Evolutionary conservation across 192 early-diverging fungal genomes (phyloP).

Genomic region (Backusella morwellensis): DNA sequence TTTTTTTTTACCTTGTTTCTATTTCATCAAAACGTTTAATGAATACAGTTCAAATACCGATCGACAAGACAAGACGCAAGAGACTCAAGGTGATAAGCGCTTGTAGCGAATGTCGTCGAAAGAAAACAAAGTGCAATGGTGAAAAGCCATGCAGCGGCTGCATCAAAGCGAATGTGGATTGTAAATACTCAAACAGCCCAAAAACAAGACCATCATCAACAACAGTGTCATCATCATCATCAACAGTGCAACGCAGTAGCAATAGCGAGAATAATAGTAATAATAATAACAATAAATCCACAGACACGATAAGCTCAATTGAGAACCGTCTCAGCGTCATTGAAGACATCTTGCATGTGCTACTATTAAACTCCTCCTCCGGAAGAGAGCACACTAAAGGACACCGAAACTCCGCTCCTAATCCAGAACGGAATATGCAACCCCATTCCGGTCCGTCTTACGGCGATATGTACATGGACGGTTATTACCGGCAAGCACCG

Average conservation of each 20-base stretch:
- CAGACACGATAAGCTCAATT: conserved; percentile 14
- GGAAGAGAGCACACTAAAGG: conserved; percentile 2
- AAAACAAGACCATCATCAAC: conserved; percentile 12
- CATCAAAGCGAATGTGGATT: conserved; percentile 18
- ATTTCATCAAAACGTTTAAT: neutral
- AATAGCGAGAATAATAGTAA: neutral
- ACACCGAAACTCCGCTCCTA: conserved; percentile 5
- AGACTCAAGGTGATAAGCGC: conserved; percentile 26
- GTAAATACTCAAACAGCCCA: conserved; percentile 16
- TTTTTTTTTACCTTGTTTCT: neutral
- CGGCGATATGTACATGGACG: conserved; percentile 5
- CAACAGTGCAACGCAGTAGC: neutral
- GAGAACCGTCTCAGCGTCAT: conserved; percentile 21
- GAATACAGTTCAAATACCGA: conserved; percentile 11
- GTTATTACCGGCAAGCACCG: neutral
- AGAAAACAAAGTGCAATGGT: conserved; percentile 28
- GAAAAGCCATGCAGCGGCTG: conserved; percentile 21
- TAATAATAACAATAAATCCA: neutral
- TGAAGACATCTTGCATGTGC: conserved; percentile 19
- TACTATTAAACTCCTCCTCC: conserved; percentile 6
- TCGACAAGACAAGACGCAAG: conserved; percentile 18
- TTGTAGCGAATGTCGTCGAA: conserved; percentile 23
- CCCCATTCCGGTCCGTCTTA: conserved; percentile 20
- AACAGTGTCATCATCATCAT: neutral
- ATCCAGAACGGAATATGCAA: conserved; percentile 10